Conservation (phyloP, 2,329 filamentous ascomycete genomes). For the Pseudogymnoascus sp. region DNA sequence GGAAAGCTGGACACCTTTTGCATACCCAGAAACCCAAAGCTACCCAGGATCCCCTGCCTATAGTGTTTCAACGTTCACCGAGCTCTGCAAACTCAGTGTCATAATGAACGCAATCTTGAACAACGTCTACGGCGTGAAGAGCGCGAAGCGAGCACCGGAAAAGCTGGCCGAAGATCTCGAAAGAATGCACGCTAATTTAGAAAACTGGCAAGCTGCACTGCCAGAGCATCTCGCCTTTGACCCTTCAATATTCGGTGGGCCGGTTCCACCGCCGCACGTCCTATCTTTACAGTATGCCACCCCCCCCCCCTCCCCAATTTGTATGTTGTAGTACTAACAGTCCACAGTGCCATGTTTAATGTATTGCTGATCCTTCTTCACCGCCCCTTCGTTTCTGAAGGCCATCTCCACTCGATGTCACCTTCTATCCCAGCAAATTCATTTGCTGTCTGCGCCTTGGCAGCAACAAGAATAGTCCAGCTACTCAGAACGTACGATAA, state of each 20-base stretch:
- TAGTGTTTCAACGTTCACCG: conserved; percentile 35
- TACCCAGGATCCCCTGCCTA: conserved; percentile 33
- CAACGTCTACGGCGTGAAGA: conserved; percentile 38
- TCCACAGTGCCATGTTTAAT: too few relatives aligned
- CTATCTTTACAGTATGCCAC: conserved; percentile 37
- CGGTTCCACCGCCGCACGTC: conserved; percentile 36
- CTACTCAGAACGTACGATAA: conserved; percentile 38
- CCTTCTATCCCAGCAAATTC: conserved; percentile 36
- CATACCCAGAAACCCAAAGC: conserved; percentile 26
- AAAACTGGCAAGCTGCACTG: conserved; percentile 34
- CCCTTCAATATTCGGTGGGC: conserved; percentile 20
- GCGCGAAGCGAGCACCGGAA: conserved; percentile 27
- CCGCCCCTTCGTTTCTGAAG: conserved; percentile 43
- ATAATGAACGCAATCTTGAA: conserved; percentile 39
- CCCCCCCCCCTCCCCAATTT: too few relatives aligned
- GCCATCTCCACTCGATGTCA: conserved; percentile 38
- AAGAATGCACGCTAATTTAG: conserved; percentile 33
- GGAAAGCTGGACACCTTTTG: conserved; percentile 42
- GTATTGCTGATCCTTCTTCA: conserved; percentile 34
- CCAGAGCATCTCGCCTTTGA: conserved; percentile 36
- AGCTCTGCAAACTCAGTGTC: conserved; percentile 37
- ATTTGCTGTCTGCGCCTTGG: conserved; percentile 37
- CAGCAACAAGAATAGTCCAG: conserved; percentile 37
- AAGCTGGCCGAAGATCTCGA: conserved; percentile 32
- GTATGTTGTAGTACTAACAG: too few relatives aligned